These are phyloP conservation scores for Amaranthus cruentus DNA, from an alignment of 148 eudicot genomes.

Conservation along the genomic window DNA sequence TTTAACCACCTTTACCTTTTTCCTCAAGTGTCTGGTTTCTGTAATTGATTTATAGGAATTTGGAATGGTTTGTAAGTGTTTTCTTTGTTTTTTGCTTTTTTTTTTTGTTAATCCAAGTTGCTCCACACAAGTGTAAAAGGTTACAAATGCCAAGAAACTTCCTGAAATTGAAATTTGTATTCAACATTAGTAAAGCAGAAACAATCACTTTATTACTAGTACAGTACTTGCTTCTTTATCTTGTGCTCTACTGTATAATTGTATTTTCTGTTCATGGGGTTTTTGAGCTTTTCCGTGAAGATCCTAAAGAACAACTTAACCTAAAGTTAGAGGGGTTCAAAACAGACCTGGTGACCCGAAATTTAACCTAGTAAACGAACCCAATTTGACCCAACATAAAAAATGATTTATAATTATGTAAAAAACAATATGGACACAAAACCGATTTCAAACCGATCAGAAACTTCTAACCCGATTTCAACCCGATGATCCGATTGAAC, in stretches of 20 bases:
- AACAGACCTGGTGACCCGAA: no score
- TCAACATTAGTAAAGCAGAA: slow-evolving; percentile 12
- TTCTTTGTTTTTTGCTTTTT: background rate
- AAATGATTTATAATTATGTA: no score
- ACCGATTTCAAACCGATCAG: no score
- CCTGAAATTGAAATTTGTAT: slow-evolving; percentile 19
- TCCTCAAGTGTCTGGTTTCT: slow-evolving; percentile 13
- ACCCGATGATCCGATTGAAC: no score
- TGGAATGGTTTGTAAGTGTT: slow-evolving; percentile 13
- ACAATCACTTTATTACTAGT: slow-evolving; percentile 3
- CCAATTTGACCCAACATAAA: no score
- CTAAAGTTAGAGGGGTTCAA: no score
- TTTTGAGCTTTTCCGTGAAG: no score
- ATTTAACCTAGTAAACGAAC: no score
- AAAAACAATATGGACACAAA: no score
- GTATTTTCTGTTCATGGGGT: background rate
- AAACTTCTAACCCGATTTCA: no score
- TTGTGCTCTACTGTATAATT: background rate
- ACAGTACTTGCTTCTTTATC: no score
- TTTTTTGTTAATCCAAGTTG: slow-evolving; percentile 9
- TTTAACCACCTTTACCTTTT: slow-evolving; percentile 21
- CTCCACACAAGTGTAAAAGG: slow-evolving; percentile 10
- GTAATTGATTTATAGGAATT: slow-evolving; percentile 19
- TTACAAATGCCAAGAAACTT: slow-evolving; percentile 10
- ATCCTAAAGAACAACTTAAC: no score